Conservation (phyloP, 768 basidiomycete genomes). For the Neoboletus subvelutipes region DNA sequence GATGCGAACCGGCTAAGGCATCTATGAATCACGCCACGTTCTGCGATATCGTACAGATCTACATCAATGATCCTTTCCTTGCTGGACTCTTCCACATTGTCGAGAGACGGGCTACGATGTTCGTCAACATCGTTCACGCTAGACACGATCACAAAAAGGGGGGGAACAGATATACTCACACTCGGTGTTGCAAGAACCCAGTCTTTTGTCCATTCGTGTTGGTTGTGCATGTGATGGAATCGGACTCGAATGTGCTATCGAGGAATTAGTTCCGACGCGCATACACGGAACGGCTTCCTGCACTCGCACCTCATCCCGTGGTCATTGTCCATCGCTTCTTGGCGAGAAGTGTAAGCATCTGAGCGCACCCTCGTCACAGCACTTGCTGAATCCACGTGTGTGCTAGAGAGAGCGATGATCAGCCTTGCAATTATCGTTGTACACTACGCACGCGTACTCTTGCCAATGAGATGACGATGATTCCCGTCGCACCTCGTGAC, state of each 20-base stretch:
- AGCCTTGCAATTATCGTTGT: not conserved
- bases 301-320: not conserved
- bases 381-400: not conserved
- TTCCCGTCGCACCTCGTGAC: not conserved
- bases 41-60: constrained; percentile 6
- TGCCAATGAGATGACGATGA: not conserved
- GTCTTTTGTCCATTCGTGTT: not conserved
- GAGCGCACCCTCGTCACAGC: not conserved
- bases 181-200: too few species aligned
- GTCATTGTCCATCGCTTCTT: not conserved
- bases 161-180: not conserved
- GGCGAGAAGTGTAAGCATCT: not conserved
- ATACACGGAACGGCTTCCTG: not conserved
- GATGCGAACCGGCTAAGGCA: constrained; percentile 9
- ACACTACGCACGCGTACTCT: not conserved
- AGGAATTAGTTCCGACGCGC: not conserved
- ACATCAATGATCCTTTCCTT: not conserved
- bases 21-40: not conserved
- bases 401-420: not conserved
- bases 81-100: constrained; percentile 1
- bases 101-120: constrained; percentile 7
- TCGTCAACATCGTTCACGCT: not conserved
- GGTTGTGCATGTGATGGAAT: not conserved
- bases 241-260: not conserved
- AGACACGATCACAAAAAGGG: not conserved